A percentile compares a stretch with the other conserved stretches of the same genome.
Evolutionary conservation across 2,329 filamentous ascomycete species (phyloP).

Genomic region (Achaetomium macrosporum): DNA sequence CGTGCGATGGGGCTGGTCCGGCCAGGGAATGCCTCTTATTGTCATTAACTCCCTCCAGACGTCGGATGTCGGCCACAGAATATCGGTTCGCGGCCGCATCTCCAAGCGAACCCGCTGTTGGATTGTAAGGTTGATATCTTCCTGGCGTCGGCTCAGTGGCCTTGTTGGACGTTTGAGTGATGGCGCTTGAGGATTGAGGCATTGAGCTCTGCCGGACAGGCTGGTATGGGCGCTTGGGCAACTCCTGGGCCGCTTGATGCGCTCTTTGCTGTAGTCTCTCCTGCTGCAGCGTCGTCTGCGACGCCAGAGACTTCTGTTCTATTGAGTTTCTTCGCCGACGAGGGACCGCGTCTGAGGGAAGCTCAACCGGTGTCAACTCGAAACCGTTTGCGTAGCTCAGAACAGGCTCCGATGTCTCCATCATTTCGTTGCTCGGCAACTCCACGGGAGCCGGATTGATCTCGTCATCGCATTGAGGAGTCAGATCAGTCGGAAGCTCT

Average conservation of each 20-base stretch:
- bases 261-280: slow-evolving; percentile 4
- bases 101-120: slow-evolving; percentile 1
- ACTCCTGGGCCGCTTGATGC: slow-evolving; percentile 3
- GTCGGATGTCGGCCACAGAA: slow-evolving; percentile 12
- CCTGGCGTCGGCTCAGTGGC: not conserved
- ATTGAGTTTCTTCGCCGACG: not conserved
- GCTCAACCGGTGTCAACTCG: slow-evolving; percentile 17
- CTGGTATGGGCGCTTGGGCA: slow-evolving; percentile 5
- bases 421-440: slow-evolving; percentile 32
- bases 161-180: not conserved
- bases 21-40: slow-evolving; percentile 22
- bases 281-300: not conserved
- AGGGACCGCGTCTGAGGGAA: slow-evolving; percentile 3
- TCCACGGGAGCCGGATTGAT: slow-evolving; percentile 37
- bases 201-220: slow-evolving; percentile 8
- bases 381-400: slow-evolving; percentile 12
- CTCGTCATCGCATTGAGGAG: slow-evolving; percentile 37
- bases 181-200: not conserved
- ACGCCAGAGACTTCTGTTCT: not conserved
- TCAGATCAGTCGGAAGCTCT: slow-evolving; percentile 43
- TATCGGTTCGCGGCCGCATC: slow-evolving; percentile 7
- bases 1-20: slow-evolving; percentile 14
- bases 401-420: slow-evolving; percentile 22
- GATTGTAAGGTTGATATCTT: slow-evolving; percentile 21
- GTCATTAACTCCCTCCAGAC: slow-evolving; percentile 2